Conservation (phyloP, 202 grass and related monocot species). For the Eragrostis tef region DNA sequence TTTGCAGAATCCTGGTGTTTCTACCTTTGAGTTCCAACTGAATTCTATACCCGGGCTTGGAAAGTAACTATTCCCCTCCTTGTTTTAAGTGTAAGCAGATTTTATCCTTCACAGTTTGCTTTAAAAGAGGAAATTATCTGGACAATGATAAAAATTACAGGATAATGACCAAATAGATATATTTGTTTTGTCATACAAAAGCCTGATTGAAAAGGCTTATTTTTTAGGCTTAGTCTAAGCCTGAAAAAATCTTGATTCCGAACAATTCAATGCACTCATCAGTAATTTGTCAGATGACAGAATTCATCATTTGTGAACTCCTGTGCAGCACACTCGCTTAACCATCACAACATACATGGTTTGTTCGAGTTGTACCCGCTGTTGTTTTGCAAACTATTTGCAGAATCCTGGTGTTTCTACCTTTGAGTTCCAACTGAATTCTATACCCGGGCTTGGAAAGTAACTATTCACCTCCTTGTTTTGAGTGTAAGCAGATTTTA, state of each 20-base stretch:
- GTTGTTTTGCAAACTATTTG: not conserved
- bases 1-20: not conserved
- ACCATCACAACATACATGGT: not conserved
- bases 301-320: not conserved
- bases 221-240: not conserved
- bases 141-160: no score
- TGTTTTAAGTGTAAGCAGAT: no score
- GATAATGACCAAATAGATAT: no score
- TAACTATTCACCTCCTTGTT: not conserved
- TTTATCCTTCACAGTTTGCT: no score
- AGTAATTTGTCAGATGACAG: slow-evolving; percentile 3
- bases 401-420: not conserved
- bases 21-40: not conserved
- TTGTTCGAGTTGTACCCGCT: not conserved
- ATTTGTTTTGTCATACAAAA: slow-evolving; percentile 24
- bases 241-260: slow-evolving; percentile 21
- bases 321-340: not conserved
- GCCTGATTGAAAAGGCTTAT: not conserved
- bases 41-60: not conserved
- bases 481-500: not conserved
- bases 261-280: not conserved
- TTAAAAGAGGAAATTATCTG: no score
- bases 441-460: not conserved
- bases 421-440: slow-evolving; percentile 4
- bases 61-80: not conserved